Conservation (phyloP, 495 filamentous ascomycete genomes). For the Aspergillus olivimuriae region DNA sequence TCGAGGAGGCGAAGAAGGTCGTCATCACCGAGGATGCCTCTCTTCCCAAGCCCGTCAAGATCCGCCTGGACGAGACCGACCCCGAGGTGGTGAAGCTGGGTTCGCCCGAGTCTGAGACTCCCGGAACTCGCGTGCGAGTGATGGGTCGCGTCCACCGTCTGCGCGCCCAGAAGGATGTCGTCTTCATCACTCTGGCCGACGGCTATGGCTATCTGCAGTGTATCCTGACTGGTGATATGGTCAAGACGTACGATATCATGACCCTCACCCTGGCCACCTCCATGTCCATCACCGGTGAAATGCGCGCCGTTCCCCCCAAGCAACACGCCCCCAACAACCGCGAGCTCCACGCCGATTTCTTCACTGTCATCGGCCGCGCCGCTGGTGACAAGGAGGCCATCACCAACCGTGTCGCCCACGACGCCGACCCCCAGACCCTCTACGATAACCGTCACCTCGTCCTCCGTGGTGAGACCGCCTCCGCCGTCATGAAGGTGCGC, state of each 20-base stretch:
- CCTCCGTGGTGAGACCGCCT: conserved; percentile 81
- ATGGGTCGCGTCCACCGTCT: conserved; percentile 81
- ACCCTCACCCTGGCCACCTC: conserved; percentile 86
- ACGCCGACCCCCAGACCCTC: conserved; percentile 76
- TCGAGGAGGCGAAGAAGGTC: conserved; percentile 87
- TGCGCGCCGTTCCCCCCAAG: conserved; percentile 74
- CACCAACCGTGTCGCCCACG: conserved; percentile 77
- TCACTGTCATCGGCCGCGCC: conserved; percentile 74
- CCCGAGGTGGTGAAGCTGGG: conserved; percentile 56
- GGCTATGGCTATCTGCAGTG: conserved; percentile 90
- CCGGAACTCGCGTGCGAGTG: conserved; percentile 75
- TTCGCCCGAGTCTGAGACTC: conserved; percentile 39
- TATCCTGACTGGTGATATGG: conserved; percentile 73
- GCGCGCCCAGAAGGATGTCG: conserved; percentile 76
- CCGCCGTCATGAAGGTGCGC: conserved; percentile 87
- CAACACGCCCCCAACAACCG: conserved; percentile 78
- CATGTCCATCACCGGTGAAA: conserved; percentile 80
- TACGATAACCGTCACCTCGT: conserved; percentile 87
- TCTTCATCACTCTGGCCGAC: conserved; percentile 82
- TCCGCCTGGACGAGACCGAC: conserved; percentile 64
- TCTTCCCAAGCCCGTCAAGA: conserved; percentile 71
- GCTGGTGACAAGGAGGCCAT: conserved; percentile 89
- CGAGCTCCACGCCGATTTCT: conserved; percentile 93
- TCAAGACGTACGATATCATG: conserved; percentile 87
- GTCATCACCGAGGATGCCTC: conserved; percentile 71